Evolutionary conservation across 176 grass and related monocot genomes (phyloP).

Genomic region (Paspalum notatum): DNA sequence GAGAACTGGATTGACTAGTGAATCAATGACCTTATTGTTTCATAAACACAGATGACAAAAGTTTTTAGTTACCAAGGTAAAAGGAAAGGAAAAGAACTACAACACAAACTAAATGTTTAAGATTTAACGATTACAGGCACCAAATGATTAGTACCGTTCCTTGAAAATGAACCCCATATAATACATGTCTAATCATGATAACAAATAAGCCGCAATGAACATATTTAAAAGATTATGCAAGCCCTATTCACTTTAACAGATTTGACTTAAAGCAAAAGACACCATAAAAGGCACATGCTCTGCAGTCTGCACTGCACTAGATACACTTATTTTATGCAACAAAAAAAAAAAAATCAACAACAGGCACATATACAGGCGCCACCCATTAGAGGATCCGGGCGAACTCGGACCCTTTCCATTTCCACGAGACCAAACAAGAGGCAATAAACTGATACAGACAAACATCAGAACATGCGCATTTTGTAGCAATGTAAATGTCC

Average conservation of each 20-base stretch:
- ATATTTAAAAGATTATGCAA: constrained; percentile 1
- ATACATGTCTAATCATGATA: background rate
- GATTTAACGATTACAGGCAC: background rate
- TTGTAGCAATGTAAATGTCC: background rate
- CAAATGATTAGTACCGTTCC: background rate
- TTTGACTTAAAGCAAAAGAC: background rate
- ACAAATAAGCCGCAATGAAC: background rate
- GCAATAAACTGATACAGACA: background rate
- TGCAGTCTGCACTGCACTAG: background rate
- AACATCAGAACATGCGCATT: background rate
- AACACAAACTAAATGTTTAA: background rate
- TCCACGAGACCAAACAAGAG: background rate
- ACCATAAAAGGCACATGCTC: background rate
- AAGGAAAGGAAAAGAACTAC: background rate
- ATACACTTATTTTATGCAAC: background rate
- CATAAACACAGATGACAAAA: background rate
- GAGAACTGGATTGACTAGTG: background rate
- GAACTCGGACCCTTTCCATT: background rate
- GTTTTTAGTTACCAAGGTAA: background rate
- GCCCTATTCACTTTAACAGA: background rate
- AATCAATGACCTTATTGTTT: background rate
- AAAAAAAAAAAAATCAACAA: background rate
- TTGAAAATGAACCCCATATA: background rate
- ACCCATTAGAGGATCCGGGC: background rate
- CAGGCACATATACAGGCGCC: background rate